Evolutionary conservation across 768 basidiomycete genomes (phyloP).

Genomic region (Kwoniella bestiolae): DNA sequence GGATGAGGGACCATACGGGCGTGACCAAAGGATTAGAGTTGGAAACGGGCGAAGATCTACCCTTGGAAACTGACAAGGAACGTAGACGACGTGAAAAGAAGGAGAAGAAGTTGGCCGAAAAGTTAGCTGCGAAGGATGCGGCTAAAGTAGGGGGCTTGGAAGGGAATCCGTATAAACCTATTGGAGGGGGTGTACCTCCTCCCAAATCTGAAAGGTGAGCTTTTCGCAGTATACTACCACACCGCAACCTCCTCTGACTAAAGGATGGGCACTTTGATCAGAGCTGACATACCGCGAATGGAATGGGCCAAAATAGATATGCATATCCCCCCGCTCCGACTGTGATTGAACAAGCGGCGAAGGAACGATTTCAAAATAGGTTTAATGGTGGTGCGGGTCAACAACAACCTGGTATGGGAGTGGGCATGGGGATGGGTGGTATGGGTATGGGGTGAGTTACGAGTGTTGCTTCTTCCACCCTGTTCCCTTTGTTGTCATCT

Average conservation of each 20-base stretch:
- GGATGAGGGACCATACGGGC: slow-evolving; percentile 12
- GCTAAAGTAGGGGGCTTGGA: neutral
- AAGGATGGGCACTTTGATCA: neutral
- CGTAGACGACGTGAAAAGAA: slow-evolving; percentile 29
- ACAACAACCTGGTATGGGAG: slow-evolving; percentile 7
- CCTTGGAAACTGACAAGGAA: slow-evolving; percentile 15
- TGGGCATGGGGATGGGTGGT: slow-evolving; percentile 24
- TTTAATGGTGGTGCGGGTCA: slow-evolving; percentile 15
- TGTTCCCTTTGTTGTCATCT: neutral
- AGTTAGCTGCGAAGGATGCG: slow-evolving; percentile 2
- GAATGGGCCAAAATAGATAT: slow-evolving; percentile 19
- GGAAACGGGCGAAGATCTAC: slow-evolving; percentile 14
- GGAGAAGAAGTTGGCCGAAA: slow-evolving; percentile 24
- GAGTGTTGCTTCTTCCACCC: slow-evolving; percentile 1
- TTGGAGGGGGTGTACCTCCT: slow-evolving; percentile 27
- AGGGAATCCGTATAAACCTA: slow-evolving; percentile 20
- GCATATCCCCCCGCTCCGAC: slow-evolving; percentile 42
- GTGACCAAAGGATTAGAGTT: slow-evolving; percentile 13
- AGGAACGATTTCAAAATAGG: slow-evolving; percentile 29
- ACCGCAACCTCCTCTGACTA: neutral
- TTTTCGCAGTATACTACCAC: neutral
- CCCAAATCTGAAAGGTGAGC: slow-evolving; percentile 39
- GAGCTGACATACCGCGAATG: neutral
- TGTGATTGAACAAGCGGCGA: slow-evolving; percentile 33
- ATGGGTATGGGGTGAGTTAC: slow-evolving; percentile 20